Percentiles rank a stretch among this genome's conserved stretches.
Evolutionary conservation across 148 eudicot genomes (phyloP).

Genomic region (Persicaria tinctoria): DNA sequence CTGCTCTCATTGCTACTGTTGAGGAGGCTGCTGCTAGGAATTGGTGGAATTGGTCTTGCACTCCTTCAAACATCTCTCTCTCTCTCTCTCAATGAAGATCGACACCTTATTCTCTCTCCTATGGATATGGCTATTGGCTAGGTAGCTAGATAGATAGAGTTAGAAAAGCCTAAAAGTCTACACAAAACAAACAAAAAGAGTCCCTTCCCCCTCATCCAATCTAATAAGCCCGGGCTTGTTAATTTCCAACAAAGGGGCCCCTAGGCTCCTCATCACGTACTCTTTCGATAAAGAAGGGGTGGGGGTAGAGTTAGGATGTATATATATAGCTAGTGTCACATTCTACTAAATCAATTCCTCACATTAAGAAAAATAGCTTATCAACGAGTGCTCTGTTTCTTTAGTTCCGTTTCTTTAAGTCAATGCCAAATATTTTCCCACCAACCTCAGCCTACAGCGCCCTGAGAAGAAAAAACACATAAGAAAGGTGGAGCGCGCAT

Average conservation of each 20-base stretch:
- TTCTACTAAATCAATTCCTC: too few relatives aligned
- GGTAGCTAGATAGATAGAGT: slow-evolving; percentile 1
- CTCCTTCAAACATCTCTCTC: slow-evolving; percentile 59
- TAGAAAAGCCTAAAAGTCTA: background rate
- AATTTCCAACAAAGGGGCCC: background rate
- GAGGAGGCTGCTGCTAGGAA: slow-evolving; percentile 49
- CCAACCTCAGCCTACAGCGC: too few relatives aligned
- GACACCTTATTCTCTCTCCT: background rate
- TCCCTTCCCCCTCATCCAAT: background rate
- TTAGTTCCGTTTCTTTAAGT: too few relatives aligned
- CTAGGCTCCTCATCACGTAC: background rate
- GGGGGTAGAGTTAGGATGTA: background rate
- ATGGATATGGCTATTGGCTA: background rate
- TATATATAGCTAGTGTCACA: too few relatives aligned
- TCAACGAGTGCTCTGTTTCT: too few relatives aligned
- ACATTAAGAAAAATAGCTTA: too few relatives aligned
- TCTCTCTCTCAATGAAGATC: background rate
- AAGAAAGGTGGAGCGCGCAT: too few relatives aligned
- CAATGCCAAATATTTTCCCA: too few relatives aligned
- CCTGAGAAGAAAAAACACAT: too few relatives aligned
- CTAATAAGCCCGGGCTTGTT: background rate
- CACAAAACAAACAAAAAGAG: slow-evolving; percentile 8
- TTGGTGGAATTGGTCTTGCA: slow-evolving; percentile 67
- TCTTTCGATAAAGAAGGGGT: background rate
- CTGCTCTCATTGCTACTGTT: background rate